These are phyloP conservation scores for Lomentospora prolificans DNA, from an alignment of 2,329 filamentous ascomycete genomes.

Conservation along the genomic window DNA sequence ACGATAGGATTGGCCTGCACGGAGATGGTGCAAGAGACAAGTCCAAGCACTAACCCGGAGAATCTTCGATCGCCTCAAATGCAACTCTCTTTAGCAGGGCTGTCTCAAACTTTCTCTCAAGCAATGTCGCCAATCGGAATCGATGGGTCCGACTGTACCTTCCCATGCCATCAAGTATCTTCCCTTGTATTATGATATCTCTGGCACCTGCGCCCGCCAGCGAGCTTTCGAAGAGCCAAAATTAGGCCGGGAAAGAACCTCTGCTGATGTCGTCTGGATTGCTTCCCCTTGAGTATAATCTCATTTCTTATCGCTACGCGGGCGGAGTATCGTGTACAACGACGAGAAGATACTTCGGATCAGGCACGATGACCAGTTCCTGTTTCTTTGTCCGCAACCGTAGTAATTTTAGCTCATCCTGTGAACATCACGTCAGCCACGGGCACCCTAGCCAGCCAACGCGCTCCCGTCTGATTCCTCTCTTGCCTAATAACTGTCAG, in stretches of 20 bases:
- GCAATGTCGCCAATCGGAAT: neutral
- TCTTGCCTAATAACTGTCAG: neutral
- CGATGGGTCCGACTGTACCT: neutral
- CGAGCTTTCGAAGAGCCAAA: too few species aligned
- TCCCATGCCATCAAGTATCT: neutral
- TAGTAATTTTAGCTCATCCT: conserved; percentile 70
- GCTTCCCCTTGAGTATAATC: too few species aligned
- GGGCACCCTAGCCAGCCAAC: neutral
- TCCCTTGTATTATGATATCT: neutral
- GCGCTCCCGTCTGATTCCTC: neutral
- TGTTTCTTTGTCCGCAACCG: conserved; percentile 75
- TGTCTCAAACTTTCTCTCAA: neutral
- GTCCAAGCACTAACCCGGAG: neutral
- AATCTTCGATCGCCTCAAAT: neutral
- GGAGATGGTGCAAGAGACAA: too few species aligned
- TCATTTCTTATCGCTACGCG: too few species aligned
- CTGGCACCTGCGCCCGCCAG: neutral
- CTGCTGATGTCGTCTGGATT: too few species aligned
- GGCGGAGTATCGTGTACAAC: conserved; percentile 75
- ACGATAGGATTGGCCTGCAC: too few species aligned
- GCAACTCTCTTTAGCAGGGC: too few species aligned
- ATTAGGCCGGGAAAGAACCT: neutral
- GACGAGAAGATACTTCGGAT: conserved; percentile 67
- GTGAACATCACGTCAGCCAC: conserved; percentile 6
- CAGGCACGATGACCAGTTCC: conserved; percentile 75